phyloP scores from a whole-genome alignment of 176 grass and related monocot species.

The Triticum timopheevii region DNA sequence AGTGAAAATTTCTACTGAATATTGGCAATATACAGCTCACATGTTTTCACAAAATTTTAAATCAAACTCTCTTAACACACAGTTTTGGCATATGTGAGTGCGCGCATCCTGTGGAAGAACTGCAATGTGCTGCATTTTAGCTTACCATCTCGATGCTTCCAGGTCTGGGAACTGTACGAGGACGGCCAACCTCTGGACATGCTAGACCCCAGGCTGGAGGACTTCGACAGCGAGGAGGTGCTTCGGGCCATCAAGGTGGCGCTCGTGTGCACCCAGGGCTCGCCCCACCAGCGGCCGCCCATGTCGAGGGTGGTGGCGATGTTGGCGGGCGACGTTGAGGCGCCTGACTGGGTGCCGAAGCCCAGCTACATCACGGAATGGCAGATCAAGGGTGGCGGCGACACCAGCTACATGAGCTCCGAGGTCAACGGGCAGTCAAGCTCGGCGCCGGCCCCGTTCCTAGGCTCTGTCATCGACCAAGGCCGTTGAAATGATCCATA shows the following conservation, averaged over 20 bases:
- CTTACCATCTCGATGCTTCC: no score
- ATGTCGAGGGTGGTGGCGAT: slow-evolving; percentile 82
- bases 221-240: slow-evolving; percentile 41
- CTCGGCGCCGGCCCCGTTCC: background rate
- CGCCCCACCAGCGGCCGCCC: slow-evolving; percentile 54
- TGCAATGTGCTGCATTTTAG: no score
- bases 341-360: slow-evolving; percentile 37
- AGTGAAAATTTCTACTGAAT: background rate
- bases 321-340: slow-evolving; percentile 48
- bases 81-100: background rate
- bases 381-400: slow-evolving; percentile 53
- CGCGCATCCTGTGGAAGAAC: background rate
- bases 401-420: slow-evolving; percentile 38
- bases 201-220: slow-evolving; percentile 45
- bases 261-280: slow-evolving; percentile 70
- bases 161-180: slow-evolving; percentile 69
- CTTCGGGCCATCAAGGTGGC: slow-evolving; percentile 58
- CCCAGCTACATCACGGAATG: slow-evolving; percentile 75
- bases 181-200: slow-evolving; percentile 45
- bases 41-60: background rate
- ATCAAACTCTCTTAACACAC: background rate
- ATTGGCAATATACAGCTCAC: background rate
- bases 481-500: background rate
- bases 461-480: slow-evolving; percentile 31
- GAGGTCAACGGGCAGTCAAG: slow-evolving; percentile 13